Base-by-base conservation (phyloP, 140 eudicot species). In the Anethum foeniculum region DNA sequence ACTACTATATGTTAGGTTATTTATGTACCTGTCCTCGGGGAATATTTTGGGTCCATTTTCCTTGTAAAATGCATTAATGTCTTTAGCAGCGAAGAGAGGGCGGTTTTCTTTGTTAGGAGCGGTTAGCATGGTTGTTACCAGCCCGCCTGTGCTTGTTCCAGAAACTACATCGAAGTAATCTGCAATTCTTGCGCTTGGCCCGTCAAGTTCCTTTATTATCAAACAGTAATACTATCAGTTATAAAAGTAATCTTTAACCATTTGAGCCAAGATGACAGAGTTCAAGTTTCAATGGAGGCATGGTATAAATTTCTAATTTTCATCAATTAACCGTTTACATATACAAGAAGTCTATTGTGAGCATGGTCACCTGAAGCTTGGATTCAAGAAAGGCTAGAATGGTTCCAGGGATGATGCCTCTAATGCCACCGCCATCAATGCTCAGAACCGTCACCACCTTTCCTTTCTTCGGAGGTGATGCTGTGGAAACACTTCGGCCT, bases 71-170 rank as follows among this genome's bases (percentile, higher is more conserved):
- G 15, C 14, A 34, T 68, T 77, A 15, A 93, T 86, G 73, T 90
- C 95, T 76, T 84, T 86, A 6, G 96, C 97, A 58, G 93, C 77
- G 23, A 62, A 92, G 10, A 93, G 49, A 5, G 97, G 96, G n/a
- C 96, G 96, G 52, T 90, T 93, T 39, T 83, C 82, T 8, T 79
- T 81, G 25, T 82, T 82, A 18, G 97, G 97, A 67, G 96, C 94
- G 0, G 97, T 71, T 39, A 93, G 84, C 97, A 93, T 90, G 23
- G 94, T 76, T 11, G 96, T 79, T 77, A 93, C 79, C 18, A 90
- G 79, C 9, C 96, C 96, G 18, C 97, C 91, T 0, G 97, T 90
- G 89, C 97, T 93, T 7, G 96, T 93, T 71, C 97, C 97, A 6
- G 93, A 89, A 36, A 90, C 82, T 0, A 93, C 92, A 80, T 91